Conservation (phyloP, 2,329 filamentous ascomycete species). For the Botrytis galanthina region DNA sequence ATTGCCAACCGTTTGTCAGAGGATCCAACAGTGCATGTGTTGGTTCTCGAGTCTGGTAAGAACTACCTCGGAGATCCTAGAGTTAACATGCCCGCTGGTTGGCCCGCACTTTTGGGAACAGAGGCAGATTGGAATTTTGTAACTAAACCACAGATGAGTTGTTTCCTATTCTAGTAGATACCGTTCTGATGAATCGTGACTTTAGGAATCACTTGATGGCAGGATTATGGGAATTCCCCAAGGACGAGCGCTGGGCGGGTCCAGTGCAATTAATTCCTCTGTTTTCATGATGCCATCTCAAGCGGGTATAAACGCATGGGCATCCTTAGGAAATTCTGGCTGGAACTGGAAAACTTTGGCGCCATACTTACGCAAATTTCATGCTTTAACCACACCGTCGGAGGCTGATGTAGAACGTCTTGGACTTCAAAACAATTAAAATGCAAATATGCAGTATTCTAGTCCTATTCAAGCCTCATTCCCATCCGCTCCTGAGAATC, state of each 20-base stretch:
- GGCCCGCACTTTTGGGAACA: neutral
- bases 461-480: neutral
- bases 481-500: neutral
- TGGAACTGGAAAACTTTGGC: conserved; percentile 41
- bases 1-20: conserved; percentile 43
- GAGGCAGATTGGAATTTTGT: conserved; percentile 20
- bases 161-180: neutral
- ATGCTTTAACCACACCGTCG: no score
- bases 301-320: conserved; percentile 32
- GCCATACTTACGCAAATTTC: conserved; percentile 42
- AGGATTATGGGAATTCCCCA: conserved; percentile 21
- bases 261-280: conserved; percentile 41
- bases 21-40: conserved; percentile 39
- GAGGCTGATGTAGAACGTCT: conserved; percentile 25
- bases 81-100: conserved; percentile 37
- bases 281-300: conserved; percentile 29
- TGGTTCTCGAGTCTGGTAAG: conserved; percentile 44
- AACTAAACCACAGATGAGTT: conserved; percentile 9
- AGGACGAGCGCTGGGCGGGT: conserved; percentile 40
- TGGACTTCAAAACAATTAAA: neutral
- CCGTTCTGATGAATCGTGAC: no score
- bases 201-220: neutral
- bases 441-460: neutral
- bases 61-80: conserved; percentile 39
- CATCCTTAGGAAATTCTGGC: conserved; percentile 40